These are phyloP conservation scores for Torulaspora gathmanii DNA, from an alignment of 805 yeast genomes.

Conservation along the genomic window DNA sequence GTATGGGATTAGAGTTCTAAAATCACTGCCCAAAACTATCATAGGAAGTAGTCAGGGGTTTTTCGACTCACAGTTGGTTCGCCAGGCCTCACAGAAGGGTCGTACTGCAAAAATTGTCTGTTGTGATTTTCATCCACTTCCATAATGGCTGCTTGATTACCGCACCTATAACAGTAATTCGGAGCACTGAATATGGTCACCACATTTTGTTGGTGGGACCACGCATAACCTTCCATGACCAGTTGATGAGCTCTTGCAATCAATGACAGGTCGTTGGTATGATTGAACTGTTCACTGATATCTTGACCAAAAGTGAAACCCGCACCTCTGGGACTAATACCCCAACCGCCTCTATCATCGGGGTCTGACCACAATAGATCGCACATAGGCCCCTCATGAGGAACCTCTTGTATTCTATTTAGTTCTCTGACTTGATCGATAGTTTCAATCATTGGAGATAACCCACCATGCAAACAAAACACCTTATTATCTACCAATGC, in stretches of 20 bases:
- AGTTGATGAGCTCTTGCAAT: constrained; percentile 95
- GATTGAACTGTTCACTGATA: constrained; percentile 89
- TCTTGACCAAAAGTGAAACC: constrained; percentile 98
- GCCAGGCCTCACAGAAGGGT: constrained; percentile 94
- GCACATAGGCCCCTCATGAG: constrained; percentile 98
- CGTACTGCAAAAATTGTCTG: constrained; percentile 89
- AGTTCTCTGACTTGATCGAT: constrained; percentile 87
- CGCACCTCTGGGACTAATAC: constrained; percentile 96
- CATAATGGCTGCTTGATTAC: constrained; percentile 97
- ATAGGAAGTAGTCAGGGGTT: constrained; percentile 94
- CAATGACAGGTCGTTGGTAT: constrained; percentile 74
- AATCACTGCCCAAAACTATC: constrained; percentile 20
- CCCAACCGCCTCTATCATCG: constrained; percentile 98
- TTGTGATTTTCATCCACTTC: constrained; percentile 93
- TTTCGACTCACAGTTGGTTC: constrained; percentile 96
- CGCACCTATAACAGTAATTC: constrained; percentile 94
- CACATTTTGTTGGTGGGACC: constrained; percentile 92
- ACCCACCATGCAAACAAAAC: constrained; percentile 91
- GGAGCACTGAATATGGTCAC: constrained; percentile 95
- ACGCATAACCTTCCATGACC: constrained; percentile 95
- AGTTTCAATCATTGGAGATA: constrained; percentile 91
- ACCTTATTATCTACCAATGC: constrained; percentile 88
- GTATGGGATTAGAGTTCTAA: not conserved
- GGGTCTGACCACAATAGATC: constrained; percentile 96
- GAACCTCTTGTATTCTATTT: constrained; percentile 91